A percentile compares a stretch with the other conserved stretches of the same genome.
These are phyloP conservation scores for Wickerhamiella lipophila DNA, from an alignment of 805 yeast species.

Conservation along the genomic window DNA sequence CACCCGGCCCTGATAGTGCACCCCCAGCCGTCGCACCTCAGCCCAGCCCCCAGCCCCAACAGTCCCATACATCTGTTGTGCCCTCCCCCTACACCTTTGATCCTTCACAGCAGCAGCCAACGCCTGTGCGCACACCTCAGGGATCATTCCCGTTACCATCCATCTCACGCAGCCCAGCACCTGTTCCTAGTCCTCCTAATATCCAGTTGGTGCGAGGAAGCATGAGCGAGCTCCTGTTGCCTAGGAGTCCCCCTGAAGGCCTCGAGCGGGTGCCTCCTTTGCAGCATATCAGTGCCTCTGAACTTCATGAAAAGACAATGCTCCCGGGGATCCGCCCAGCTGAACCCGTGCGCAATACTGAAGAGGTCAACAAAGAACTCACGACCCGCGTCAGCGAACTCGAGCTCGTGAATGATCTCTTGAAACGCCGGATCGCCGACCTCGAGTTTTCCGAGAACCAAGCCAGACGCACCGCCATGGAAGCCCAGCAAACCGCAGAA, in stretches of 20 bases:
- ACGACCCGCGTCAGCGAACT: conserved; percentile 74
- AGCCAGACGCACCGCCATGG: conserved; percentile 23
- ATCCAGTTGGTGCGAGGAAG: conserved; percentile 20
- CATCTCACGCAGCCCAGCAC: conserved; percentile 6
- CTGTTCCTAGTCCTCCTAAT: conserved; percentile 15
- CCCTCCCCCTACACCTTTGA: conserved; percentile 1
- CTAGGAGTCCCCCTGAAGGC: conserved; percentile 20
- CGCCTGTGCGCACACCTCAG: conserved; percentile 10
- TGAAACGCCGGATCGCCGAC: conserved; percentile 70
- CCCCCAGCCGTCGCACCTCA: neutral
- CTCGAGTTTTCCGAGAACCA: conserved; percentile 41
- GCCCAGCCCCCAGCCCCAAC: neutral
- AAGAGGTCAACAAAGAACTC: conserved; percentile 32
- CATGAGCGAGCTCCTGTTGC: conserved; percentile 23
- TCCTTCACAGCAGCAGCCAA: conserved; percentile 7
- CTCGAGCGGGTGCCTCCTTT: conserved; percentile 23
- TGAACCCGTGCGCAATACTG: neutral
- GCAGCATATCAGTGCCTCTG: conserved; percentile 20
- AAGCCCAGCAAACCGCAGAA: conserved; percentile 13
- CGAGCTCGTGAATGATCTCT: conserved; percentile 80
- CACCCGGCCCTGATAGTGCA: neutral
- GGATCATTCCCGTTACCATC: neutral
- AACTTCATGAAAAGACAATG: conserved; percentile 13
- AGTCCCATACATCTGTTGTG: neutral
- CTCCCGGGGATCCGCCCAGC: conserved; percentile 6